Base-by-base conservation (phyloP, 2,329 filamentous ascomycete genomes). In the Ophiostoma piceae region DNA sequence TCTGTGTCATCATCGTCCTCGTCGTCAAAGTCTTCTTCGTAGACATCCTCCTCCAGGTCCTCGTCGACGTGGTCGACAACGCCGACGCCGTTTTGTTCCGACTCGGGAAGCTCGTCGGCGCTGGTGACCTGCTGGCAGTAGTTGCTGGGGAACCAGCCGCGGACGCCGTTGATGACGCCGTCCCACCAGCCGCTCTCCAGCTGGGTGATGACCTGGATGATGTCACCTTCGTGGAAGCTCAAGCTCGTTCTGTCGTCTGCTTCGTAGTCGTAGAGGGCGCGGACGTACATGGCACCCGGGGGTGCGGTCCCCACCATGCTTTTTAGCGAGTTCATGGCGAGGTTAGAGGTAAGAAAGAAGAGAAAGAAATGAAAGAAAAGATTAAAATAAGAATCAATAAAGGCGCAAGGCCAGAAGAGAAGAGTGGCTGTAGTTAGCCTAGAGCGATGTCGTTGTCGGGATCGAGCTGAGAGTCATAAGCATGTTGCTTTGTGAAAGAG, bases 161-260 rank as follows among this genome's bases (percentile, higher is more conserved):
- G 90, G 75, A 97, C 91, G 71, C 94, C 92, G 77, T 97, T 95
- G 78, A 99, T 97, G 70, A 99, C 92, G 67, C 95, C 95, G 81
- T 99, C 95, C 95, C 95, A 99, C 95, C 95, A 99, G 70, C 95
- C 95, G 76, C 94, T 98, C 80, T 99, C 95, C 70, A 98, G 85
- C 81, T 97, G 94, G 68, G 95, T 99, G 76, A 99, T 94, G 75
- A 99, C 95, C 81, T 98, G 94, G 76, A 99, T 99, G 74, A 98
- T 89, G 81, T 99, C 95, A 77, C 95, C 95, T 79, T 96, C 91
- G 76, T 92, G 92, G 80, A 99, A 99, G 81, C 94, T 98, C 78
- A 99, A 82, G 82, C 94, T 97, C 66, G 94, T 98, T 76, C 92
- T 89, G 80, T 99, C 95, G 81, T 99, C 94, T 77, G 95, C 92